Evolutionary conservation across 768 basidiomycete genomes (phyloP).

Genomic region (Hygrocybe coccinea): DNA sequence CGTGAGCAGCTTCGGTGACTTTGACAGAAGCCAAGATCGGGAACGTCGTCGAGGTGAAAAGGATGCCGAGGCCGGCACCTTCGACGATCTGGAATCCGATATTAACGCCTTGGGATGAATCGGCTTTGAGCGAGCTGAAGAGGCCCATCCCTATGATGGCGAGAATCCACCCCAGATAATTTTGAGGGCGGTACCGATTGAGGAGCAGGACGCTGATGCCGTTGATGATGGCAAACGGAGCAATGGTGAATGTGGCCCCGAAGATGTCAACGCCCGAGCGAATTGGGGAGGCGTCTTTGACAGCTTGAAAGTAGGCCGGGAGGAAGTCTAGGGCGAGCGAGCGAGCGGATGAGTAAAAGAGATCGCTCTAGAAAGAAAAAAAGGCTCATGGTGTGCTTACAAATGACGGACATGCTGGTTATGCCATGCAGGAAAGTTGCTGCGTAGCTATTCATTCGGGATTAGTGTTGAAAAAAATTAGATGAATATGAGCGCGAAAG

Average conservation of each 20-base stretch:
- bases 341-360: neutral
- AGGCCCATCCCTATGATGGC: slow-evolving; percentile 36
- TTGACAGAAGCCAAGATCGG: too few relatives aligned
- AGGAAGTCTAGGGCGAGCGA: slow-evolving; percentile 27
- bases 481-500: neutral
- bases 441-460: slow-evolving; percentile 27
- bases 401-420: slow-evolving; percentile 19
- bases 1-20: too few relatives aligned
- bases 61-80: too few relatives aligned
- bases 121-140: too few relatives aligned
- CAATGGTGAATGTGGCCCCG: slow-evolving; percentile 29
- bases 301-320: slow-evolving; percentile 46
- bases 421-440: slow-evolving; percentile 23
- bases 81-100: too few relatives aligned
- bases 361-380: neutral
- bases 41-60: too few relatives aligned
- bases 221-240: slow-evolving; percentile 35
- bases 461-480: neutral
- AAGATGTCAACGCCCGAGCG: slow-evolving; percentile 36
- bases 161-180: slow-evolving; percentile 34
- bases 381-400: slow-evolving; percentile 14
- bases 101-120: too few relatives aligned
- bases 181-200: slow-evolving; percentile 33
- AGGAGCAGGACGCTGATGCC: slow-evolving; percentile 28
- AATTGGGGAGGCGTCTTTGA: slow-evolving; percentile 34